A percentile compares a stretch with the other conserved stretches of the same genome.
Evolutionary conservation across 805 yeast genomes (phyloP).

Genomic region (Candida tallmaniae): DNA sequence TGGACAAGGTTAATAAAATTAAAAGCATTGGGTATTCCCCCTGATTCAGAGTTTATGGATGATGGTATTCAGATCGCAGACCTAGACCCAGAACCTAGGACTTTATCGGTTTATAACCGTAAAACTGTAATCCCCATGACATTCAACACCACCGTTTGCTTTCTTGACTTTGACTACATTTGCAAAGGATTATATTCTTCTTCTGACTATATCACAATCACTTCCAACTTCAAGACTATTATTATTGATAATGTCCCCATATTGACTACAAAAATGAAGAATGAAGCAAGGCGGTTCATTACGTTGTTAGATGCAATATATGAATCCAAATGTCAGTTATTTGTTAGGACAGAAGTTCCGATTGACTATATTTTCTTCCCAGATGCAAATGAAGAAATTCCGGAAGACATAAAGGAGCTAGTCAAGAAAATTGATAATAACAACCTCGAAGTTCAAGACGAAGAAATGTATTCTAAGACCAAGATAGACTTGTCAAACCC

Average conservation of each 20-base stretch:
- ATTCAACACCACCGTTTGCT: conserved; percentile 37
- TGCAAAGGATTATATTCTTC: conserved; percentile 58
- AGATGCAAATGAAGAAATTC: conserved; percentile 23
- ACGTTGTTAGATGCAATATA: conserved; percentile 65
- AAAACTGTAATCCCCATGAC: conserved; percentile 43
- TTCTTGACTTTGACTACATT: conserved; percentile 48
- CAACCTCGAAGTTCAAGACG: conserved; percentile 50
- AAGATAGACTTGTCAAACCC: conserved; percentile 57
- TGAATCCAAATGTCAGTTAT: conserved; percentile 61
- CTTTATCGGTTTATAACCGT: conserved; percentile 55
- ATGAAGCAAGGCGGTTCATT: conserved; percentile 66
- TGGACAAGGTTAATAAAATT: conserved; percentile 33
- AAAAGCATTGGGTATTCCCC: conserved; percentile 13
- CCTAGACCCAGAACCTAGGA: conserved; percentile 16
- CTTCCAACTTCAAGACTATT: conserved; percentile 54
- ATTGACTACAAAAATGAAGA: conserved; percentile 51
- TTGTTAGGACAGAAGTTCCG: conserved; percentile 44
- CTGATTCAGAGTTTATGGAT: conserved; percentile 7
- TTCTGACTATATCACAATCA: conserved; percentile 65
- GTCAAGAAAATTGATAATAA: conserved; percentile 23
- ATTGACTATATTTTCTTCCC: conserved; percentile 63
- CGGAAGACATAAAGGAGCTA: conserved; percentile 10
- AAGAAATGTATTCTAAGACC: conserved; percentile 67
- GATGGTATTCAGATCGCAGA: conserved; percentile 9
- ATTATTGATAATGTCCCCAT: conserved; percentile 60